Evolutionary conservation across 2,329 filamentous ascomycete genomes (phyloP).

Genomic region (Trichocomaceae sp.): DNA sequence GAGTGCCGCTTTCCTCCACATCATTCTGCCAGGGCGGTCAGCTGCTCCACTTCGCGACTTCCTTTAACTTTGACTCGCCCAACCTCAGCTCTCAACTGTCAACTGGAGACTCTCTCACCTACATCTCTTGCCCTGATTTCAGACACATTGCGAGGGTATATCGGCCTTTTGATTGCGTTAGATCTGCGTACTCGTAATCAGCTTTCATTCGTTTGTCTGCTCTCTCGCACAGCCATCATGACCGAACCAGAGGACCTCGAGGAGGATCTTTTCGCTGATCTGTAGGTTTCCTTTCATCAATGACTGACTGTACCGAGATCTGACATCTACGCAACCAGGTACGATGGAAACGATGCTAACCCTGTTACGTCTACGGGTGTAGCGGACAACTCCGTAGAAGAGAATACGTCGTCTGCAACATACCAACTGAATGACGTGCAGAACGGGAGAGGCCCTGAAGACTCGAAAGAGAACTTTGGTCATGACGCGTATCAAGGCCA

Average conservation of each 20-base stretch:
- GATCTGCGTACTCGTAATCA: not conserved
- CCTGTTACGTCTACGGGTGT: conserved; percentile 24
- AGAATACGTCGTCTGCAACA: conserved; percentile 22
- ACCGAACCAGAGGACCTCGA: conserved; percentile 76
- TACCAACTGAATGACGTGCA: conserved; percentile 6
- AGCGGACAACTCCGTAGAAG: conserved; percentile 35
- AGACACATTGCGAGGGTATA: not conserved
- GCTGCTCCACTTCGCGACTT: conserved; percentile 18
- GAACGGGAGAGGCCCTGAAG: not conserved
- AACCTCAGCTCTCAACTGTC: not conserved
- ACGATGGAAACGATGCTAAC: conserved; percentile 58
- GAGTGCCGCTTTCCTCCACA: not conserved
- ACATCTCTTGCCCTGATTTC: not conserved
- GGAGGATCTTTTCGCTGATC: conserved; percentile 91
- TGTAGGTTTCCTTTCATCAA: conserved; percentile 56
- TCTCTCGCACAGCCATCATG: conserved; percentile 47
- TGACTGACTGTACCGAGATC: conserved; percentile 2
- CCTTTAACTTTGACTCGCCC: conserved; percentile 13
- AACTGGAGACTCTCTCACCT: no score
- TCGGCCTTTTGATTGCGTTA: not conserved
- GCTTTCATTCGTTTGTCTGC: not conserved
- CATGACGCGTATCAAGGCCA: conserved; percentile 30
- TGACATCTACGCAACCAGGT: conserved; percentile 40
- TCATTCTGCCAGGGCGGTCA: conserved; percentile 16
- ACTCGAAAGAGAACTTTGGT: conserved; percentile 15